These are phyloP conservation scores for Aspergillus panamensis DNA, from an alignment of 495 filamentous ascomycete species.

Conservation along the genomic window DNA sequence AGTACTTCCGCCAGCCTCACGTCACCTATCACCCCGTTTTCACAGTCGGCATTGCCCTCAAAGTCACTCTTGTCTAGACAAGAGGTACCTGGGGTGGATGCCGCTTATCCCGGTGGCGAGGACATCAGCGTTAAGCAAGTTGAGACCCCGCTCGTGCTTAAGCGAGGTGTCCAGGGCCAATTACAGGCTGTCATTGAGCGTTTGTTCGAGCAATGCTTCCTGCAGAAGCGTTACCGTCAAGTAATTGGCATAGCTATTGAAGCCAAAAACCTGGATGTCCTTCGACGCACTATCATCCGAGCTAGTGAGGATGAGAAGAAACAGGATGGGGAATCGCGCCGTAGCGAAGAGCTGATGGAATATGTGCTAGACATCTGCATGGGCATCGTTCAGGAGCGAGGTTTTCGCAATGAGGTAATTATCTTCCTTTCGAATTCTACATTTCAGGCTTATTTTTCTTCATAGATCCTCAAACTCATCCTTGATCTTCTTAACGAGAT, in stretches of 20 bases:
- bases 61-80: constrained; percentile 88
- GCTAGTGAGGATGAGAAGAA: constrained; percentile 78
- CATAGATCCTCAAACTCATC: constrained; percentile 78
- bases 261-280: constrained; percentile 85
- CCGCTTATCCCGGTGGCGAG: constrained; percentile 52
- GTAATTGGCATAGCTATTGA: constrained; percentile 99
- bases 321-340: constrained; percentile 53
- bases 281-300: constrained; percentile 78
- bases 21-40: constrained; percentile 90
- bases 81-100: constrained; percentile 59
- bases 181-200: constrained; percentile 80
- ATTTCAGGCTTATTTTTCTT: constrained; percentile 21
- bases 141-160: constrained; percentile 52
- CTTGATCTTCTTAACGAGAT: constrained; percentile 86
- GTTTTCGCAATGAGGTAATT: constrained; percentile 71
- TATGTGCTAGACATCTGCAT: constrained; percentile 96
- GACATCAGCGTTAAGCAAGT: constrained; percentile 50
- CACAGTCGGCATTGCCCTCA: constrained; percentile 82
- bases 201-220: constrained; percentile 87
- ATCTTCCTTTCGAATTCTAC: constrained; percentile 10
- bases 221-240: constrained; percentile 83
- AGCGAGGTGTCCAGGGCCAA: constrained; percentile 59
- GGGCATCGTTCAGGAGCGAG: constrained; percentile 93
- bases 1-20: constrained; percentile 68
- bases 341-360: constrained; percentile 91